Conservation (phyloP, 1,284 basidiomycete genomes). For the Xerocomus cyaneibrunnescens region DNA sequence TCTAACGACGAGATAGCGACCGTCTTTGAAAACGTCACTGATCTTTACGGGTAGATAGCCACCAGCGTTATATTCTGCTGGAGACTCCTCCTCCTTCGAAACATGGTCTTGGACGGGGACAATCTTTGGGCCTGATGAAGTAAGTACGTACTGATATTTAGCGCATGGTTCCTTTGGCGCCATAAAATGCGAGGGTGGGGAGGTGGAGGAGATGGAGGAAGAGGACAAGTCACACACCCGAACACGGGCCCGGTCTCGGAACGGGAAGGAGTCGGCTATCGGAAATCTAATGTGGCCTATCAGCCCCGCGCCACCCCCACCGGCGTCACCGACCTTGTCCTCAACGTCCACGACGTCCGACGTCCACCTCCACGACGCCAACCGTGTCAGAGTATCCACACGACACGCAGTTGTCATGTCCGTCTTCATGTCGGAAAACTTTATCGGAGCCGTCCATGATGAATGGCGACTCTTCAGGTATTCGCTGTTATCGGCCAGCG, state of each 20-base stretch:
- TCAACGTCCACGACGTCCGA: conserved; percentile 3
- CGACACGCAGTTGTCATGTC: conserved; percentile 6
- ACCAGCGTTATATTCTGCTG: conserved; percentile 77
- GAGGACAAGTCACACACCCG: conserved; percentile 5
- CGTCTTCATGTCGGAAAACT: conserved; percentile 29
- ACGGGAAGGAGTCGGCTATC: conserved; percentile 6
- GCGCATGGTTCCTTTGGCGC: conserved; percentile 63
- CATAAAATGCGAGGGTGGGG: conserved; percentile 44
- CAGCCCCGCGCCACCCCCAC: neutral
- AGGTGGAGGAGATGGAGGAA: neutral
- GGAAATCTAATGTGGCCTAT: conserved; percentile 5
- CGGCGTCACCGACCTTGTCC: neutral
- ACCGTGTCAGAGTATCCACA: neutral
- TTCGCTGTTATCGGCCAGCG: conserved; percentile 15
- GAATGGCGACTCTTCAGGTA: conserved; percentile 83
- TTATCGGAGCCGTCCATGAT: conserved; percentile 79
- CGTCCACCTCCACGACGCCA: neutral
- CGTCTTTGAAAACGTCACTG: conserved; percentile 76
- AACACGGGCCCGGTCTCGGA: conserved; percentile 22
- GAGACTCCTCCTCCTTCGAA: conserved; percentile 73
- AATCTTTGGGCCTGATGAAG: conserved; percentile 64
- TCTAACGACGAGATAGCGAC: conserved; percentile 75
- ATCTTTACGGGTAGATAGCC: conserved; percentile 81
- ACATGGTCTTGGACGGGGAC: conserved; percentile 61
- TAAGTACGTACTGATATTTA: conserved; percentile 74